Evolutionary conservation across 73 alveolate genomes (phyloP).

Genomic region (Paramecium tetraurelia): DNA sequence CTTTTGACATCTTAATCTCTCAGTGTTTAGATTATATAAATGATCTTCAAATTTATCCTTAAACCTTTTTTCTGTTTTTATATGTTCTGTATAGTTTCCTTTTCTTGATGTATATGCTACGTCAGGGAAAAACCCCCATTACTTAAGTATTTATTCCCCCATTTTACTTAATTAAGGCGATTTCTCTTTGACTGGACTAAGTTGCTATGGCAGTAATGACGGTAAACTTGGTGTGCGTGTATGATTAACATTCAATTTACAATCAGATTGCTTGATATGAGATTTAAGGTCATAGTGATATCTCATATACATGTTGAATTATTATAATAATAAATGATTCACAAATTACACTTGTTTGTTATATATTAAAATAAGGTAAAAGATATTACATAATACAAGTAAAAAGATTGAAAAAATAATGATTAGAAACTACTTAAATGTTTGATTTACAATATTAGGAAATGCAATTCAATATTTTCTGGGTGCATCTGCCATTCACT

Average conservation of each 20-base stretch:
- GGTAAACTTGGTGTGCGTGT: not conserved
- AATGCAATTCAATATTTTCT: not conserved
- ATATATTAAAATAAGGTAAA: not conserved
- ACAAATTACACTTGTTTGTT: not conserved
- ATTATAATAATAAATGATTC: not conserved
- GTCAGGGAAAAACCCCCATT: conserved; percentile 17
- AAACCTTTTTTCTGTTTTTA: not conserved
- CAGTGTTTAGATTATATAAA: not conserved
- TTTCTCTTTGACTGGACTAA: not conserved
- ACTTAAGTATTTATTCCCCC: not conserved
- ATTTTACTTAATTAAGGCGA: not conserved
- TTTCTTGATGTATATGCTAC: not conserved
- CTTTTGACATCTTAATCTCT: not conserved
- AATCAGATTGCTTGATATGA: not conserved
- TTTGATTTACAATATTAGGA: not conserved
- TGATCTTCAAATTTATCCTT: not conserved
- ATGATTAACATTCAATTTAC: not conserved
- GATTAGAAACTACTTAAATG: not conserved
- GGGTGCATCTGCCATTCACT: not conserved
- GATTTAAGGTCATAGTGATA: not conserved
- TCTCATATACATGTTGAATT: not conserved
- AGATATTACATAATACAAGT: not conserved
- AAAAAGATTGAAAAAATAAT: not conserved
- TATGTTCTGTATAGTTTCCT: not conserved
- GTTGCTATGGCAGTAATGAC: not conserved